These are phyloP conservation scores for Mesotaenium endlicherianum DNA, from an alignment of 139 green algal genomes.

Conservation along the genomic window DNA sequence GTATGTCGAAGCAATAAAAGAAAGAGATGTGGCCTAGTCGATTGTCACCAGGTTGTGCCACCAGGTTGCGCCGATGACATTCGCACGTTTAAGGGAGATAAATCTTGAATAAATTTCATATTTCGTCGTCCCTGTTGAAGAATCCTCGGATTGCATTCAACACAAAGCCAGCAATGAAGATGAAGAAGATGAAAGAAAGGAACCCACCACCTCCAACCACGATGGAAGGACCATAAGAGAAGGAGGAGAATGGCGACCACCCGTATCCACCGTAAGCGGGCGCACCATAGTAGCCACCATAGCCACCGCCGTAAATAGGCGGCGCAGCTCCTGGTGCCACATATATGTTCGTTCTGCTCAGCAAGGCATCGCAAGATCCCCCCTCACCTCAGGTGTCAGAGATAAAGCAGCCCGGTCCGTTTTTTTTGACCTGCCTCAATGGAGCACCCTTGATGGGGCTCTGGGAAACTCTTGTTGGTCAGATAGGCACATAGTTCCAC, in stretches of 20 bases:
- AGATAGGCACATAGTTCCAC: too few relatives aligned
- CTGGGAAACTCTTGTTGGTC: too few relatives aligned
- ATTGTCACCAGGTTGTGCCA: too few relatives aligned
- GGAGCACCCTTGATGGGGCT: background rate
- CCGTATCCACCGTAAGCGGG: background rate
- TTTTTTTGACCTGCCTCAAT: background rate
- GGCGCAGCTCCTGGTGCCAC: background rate
- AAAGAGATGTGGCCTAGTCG: too few relatives aligned
- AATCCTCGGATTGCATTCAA: background rate
- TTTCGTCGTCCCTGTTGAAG: too few relatives aligned
- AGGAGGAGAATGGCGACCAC: too few relatives aligned
- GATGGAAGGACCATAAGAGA: background rate
- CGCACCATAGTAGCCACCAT: background rate
- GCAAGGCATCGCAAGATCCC: background rate
- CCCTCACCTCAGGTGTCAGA: background rate
- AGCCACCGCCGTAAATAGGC: background rate
- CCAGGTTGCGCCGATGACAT: too few relatives aligned
- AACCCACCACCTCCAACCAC: background rate
- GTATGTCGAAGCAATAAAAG: too few relatives aligned
- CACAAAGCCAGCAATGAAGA: background rate
- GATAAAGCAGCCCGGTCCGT: background rate
- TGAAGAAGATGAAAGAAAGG: slow-evolving; percentile 15
- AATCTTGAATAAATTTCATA: too few relatives aligned
- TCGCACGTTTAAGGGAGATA: too few relatives aligned
- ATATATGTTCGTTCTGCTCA: background rate